phyloP scores from a whole-genome alignment of 208 protist species.

The Leishmania turanica region DNA sequence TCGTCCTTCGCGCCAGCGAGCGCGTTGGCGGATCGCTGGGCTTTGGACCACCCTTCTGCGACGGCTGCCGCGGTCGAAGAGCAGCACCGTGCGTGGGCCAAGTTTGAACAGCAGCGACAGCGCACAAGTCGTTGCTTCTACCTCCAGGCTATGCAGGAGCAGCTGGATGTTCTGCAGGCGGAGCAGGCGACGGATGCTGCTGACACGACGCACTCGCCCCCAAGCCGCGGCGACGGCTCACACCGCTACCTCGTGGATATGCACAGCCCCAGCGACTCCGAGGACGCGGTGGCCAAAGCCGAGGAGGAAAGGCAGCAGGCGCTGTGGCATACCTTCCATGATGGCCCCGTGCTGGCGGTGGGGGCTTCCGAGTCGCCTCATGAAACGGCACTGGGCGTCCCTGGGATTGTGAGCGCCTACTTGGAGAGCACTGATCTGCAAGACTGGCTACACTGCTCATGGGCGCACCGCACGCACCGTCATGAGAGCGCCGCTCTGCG shows the following conservation, averaged over 20 bases:
- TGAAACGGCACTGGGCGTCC: background rate
- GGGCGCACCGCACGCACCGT: slow-evolving; percentile 71
- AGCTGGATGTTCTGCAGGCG: slow-evolving; percentile 30
- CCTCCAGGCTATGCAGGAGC: slow-evolving; percentile 31
- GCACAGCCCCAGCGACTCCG: background rate
- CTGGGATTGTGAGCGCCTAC: slow-evolving; percentile 51
- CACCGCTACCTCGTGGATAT: background rate
- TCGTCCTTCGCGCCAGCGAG: background rate
- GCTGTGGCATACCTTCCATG: slow-evolving; percentile 41
- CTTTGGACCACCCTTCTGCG: slow-evolving; percentile 32
- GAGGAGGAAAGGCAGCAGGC: slow-evolving; percentile 30
- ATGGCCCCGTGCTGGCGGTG: background rate
- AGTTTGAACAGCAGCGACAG: slow-evolving; percentile 32
- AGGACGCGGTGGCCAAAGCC: background rate
- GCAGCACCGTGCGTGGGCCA: slow-evolving; percentile 37
- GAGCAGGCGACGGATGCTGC: slow-evolving; percentile 1
- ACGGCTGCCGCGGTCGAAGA: slow-evolving; percentile 34
- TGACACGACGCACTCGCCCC: background rate
- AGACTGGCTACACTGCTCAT: slow-evolving; percentile 65
- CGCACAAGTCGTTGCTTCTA: slow-evolving; percentile 18
- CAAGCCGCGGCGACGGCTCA: background rate
- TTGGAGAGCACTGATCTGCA: slow-evolving; percentile 42
- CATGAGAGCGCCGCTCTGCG: slow-evolving; percentile 84
- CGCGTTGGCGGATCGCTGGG: slow-evolving; percentile 39
- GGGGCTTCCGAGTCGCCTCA: background rate